Evolutionary conservation across 148 eudicot species (phyloP), one percentile per base, ranked within the genome.

Genomic region (Nepenthes gracilis): DNA sequence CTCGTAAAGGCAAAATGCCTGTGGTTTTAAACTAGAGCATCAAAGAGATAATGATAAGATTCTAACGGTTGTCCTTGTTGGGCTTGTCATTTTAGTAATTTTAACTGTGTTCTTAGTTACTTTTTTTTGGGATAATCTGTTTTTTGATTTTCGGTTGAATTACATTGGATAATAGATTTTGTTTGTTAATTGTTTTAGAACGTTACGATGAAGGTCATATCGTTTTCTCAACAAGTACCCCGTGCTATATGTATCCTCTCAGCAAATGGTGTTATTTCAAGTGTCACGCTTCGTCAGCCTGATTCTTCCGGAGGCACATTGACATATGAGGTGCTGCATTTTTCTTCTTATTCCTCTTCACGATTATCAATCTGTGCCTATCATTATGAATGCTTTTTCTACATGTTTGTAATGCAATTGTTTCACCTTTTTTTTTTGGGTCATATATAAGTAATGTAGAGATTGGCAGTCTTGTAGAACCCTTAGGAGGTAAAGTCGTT

Each of bases 191-290:
- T 60, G 33, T 75, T 67, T 64, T 61, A 94, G 99, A 97, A 94
- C 77, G 95, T 94, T 15, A 94, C 81, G 5, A 86, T 81, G 95
- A 89, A 94, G 84, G 80, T 94, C 45, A 89, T 94, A 76, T 94
- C 99, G 48, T 94, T 94, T 69, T 94, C 97, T 62, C 99, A 93
- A 72, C 99, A 93, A 84, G 97, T 97, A 12, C 93, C 97, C 51
- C 84, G 89, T 47, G 95, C 99, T 47, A 86, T 94, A 54, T 94
- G 99, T 77, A 83, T 94, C 65, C 81, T 94, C 49, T 94, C 99
- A 49, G 99, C 99, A 59, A 89, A 70, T 63, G 99, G 99, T 45
- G 77, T 80, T 40, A 80, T 94, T 81, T 89, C 95, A 36, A 94
- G 93, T 58, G 99, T 94, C 61, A 89, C 99, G 47, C 95, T 94